These are phyloP conservation scores for Scenedesmus sp. DNA, from an alignment of 163 green algal genomes.

Conservation along the genomic window DNA sequence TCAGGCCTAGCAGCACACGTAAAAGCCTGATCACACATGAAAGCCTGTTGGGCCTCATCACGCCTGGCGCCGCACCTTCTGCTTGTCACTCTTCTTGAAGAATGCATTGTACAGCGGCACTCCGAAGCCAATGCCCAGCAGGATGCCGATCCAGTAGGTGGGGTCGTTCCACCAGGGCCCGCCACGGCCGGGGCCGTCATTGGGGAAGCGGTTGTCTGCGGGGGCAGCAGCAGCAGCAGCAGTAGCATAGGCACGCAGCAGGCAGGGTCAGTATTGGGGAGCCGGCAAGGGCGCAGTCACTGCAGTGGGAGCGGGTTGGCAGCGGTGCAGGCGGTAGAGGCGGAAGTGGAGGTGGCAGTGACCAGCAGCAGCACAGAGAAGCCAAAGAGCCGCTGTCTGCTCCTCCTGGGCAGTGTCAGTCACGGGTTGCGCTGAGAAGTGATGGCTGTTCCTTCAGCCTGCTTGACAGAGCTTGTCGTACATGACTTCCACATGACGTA, in stretches of 20 bases:
- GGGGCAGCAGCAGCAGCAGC: background rate
- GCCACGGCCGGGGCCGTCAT: slow-evolving; percentile 15
- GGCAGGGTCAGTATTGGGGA: background rate
- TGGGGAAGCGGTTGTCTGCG: slow-evolving; percentile 32
- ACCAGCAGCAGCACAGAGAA: too few species aligned
- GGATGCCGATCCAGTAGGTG: slow-evolving; percentile 51
- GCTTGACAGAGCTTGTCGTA: too few species aligned
- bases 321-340: too few species aligned
- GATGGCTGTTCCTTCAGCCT: too few species aligned
- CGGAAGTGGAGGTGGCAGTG: too few species aligned
- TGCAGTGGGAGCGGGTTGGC: too few species aligned
- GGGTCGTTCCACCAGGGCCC: slow-evolving; percentile 51
- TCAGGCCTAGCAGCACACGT: background rate
- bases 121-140: slow-evolving; percentile 30
- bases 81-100: slow-evolving; percentile 9
- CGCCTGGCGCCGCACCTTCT: slow-evolving; percentile 12
- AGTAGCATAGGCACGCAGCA: background rate
- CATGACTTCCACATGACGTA: too few species aligned
- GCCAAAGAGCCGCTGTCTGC: too few species aligned
- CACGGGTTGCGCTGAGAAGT: too few species aligned
- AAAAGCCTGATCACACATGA: background rate
- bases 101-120: slow-evolving; percentile 27
- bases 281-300: background rate
- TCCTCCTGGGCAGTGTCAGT: too few species aligned
- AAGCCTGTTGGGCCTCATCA: background rate